phyloP scores from a whole-genome alignment of 805 yeast genomes.

The Starmerella sp. region DNA sequence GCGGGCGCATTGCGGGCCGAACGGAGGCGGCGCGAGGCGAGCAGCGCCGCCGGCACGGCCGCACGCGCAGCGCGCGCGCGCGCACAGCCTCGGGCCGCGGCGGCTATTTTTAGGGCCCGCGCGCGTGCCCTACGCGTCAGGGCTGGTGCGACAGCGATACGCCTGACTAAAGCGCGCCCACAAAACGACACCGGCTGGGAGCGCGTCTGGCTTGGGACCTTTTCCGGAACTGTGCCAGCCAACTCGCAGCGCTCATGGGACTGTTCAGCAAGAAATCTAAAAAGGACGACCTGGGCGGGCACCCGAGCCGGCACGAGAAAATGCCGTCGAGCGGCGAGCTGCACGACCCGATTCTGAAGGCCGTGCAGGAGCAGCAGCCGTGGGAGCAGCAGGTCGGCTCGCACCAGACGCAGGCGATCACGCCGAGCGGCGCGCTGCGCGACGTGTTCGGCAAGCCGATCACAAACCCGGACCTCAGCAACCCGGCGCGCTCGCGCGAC shows the following conservation, averaged over 20 bases:
- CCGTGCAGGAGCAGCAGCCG: constrained; percentile 93
- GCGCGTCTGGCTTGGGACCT: neutral
- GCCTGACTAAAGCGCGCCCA: neutral
- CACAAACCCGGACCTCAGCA: constrained; percentile 68
- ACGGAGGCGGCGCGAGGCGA: too few relatives aligned
- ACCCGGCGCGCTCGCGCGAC: constrained; percentile 86
- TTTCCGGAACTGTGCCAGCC: neutral
- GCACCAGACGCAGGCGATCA: constrained; percentile 28
- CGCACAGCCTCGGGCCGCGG: neutral
- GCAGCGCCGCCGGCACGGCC: too few relatives aligned
- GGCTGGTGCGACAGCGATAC: neutral
- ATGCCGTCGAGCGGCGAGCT: constrained; percentile 33
- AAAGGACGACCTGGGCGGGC: constrained; percentile 26
- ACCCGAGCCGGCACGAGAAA: constrained; percentile 23
- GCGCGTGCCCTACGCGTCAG: neutral
- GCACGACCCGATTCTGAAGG: constrained; percentile 84
- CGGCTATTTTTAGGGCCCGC: neutral
- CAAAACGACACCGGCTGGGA: neutral
- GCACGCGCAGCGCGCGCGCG: neutral
- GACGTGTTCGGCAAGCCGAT: constrained; percentile 86
- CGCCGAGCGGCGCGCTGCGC: constrained; percentile 45
- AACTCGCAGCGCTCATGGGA: constrained; percentile 18
- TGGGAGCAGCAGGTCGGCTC: constrained; percentile 51
- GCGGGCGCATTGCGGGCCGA: too few relatives aligned
- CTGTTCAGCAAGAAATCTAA: constrained; percentile 22